Base-by-base conservation (phyloP, 768 basidiomycete species). In the Boletellus ananas region DNA sequence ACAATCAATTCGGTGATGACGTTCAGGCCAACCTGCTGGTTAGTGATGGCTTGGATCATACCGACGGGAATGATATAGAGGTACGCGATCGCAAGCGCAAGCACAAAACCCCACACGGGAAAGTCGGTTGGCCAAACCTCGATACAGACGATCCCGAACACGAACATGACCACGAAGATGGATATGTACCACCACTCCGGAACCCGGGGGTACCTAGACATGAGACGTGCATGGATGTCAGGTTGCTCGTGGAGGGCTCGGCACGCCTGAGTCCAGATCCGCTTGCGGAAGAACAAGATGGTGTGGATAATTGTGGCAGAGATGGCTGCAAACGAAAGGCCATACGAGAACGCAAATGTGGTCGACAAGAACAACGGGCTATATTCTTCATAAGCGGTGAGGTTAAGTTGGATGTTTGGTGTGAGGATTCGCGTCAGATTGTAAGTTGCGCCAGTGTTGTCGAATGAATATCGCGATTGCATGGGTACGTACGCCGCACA, bases 21-120 rank as follows among this genome's bases (percentile, higher is more conserved):
- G 51, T 77, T 79, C 8, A 79, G 64, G 62, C 75, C 86, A 47
- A 89, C 75, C 66, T 87, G 84, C 58, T 86, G 83, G 64, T 91
- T 91, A 18, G 88, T 90, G 50, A 89, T 79, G 1, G 87, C 86
- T 53, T 87, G 81, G 11, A 47, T 47, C 47, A 47, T 47, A 21
- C 47, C 47, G 62, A 85, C 80, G 12, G 91, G 91, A 41, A 94
- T 79, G 50, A 85, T 76, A 58, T 90, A 91, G 57, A 85, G 61
- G 56, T 72, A 76, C 0, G 80, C 69, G 27, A 80, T 72, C 25
- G 72, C 5, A 27, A 78, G 60, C 4, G 69, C 53, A 23, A 76
- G 45, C 35, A 78, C 59, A 54, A 76, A 74, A 6, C 70, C 75
- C 74, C 76, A 77, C 16, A 74, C 70, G 13, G 59, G 64, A 50